Conservation (phyloP, 345 rosid genomes). For the Gossypium arboreum region DNA sequence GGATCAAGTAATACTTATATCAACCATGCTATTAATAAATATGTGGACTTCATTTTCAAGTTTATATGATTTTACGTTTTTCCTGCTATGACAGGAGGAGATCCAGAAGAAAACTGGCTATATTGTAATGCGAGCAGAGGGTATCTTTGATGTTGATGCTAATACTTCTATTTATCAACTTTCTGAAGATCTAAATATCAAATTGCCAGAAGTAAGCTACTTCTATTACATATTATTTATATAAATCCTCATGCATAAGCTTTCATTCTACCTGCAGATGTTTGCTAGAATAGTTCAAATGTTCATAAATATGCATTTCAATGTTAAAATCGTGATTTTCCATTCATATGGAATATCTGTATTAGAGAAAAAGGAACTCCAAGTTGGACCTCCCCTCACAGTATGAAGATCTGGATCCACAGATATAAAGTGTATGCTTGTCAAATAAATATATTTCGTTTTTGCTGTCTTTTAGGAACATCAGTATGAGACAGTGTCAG, state of each 20-base stretch:
- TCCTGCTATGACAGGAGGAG: conserved; percentile 60
- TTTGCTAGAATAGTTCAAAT: not conserved
- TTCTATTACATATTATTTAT: not conserved
- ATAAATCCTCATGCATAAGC: not conserved
- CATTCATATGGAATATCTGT: not conserved
- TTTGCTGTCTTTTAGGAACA: conserved; percentile 53
- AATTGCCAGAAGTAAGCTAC: conserved; percentile 85
- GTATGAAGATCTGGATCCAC: not conserved
- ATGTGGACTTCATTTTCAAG: not conserved
- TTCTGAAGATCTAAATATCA: conserved; percentile 81
- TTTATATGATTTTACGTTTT: not conserved
- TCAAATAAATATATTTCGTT: not conserved
- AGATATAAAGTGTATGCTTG: not conserved
- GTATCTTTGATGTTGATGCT: conserved; percentile 90
- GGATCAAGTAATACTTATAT: too few species aligned
- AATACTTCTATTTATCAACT: conserved; percentile 94
- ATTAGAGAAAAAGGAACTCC: not conserved
- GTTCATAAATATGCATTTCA: not conserved
- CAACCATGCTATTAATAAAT: not conserved
- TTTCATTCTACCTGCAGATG: not conserved
- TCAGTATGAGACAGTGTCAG: conserved; percentile 98
- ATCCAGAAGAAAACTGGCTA: conserved; percentile 98
- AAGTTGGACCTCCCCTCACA: not conserved
- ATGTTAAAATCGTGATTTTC: not conserved
- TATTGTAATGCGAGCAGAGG: conserved; percentile 94